Percentiles rank a stretch among this genome's conserved stretches.
Conservation (phyloP, 176 grass and related monocot genomes). For the Elaeis guineensis region DNA sequence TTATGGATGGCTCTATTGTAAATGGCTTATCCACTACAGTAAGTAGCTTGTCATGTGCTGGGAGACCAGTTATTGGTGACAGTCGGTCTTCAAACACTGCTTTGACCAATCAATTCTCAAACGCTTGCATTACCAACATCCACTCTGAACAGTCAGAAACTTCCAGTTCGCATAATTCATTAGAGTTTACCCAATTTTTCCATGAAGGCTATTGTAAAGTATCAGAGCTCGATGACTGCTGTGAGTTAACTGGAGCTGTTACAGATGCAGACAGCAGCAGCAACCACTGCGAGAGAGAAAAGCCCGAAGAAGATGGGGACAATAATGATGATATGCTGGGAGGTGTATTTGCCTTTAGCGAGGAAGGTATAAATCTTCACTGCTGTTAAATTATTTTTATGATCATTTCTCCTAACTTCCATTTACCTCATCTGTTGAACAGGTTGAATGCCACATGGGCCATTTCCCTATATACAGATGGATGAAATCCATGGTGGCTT, state of each 20-base stretch:
- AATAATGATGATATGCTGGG: slow-evolving; percentile 83
- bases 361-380: slow-evolving; percentile 59
- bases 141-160: slow-evolving; percentile 41
- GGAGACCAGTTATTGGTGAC: slow-evolving; percentile 19
- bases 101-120: slow-evolving; percentile 27
- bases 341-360: slow-evolving; percentile 93
- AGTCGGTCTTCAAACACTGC: slow-evolving; percentile 28
- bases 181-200: slow-evolving; percentile 94
- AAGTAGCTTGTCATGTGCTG: slow-evolving; percentile 17
- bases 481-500: slow-evolving; percentile 14
- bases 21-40: slow-evolving; percentile 26
- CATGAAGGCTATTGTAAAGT: slow-evolving; percentile 99
- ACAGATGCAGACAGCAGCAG: slow-evolving; percentile 99
- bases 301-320: slow-evolving; percentile 94
- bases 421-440: too few relatives aligned
- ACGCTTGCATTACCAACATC: slow-evolving; percentile 23
- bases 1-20: slow-evolving; percentile 41
- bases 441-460: too few relatives aligned
- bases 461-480: too few relatives aligned
- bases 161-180: slow-evolving; percentile 53
- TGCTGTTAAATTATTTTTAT: not conserved
- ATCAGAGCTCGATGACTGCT: slow-evolving; percentile 98
- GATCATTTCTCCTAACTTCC: too few relatives aligned
- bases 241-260: slow-evolving; percentile 99
- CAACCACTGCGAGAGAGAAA: slow-evolving; percentile 99